These are phyloP conservation scores for Tuber borchii DNA, from an alignment of 495 filamentous ascomycete species.

Conservation along the genomic window DNA sequence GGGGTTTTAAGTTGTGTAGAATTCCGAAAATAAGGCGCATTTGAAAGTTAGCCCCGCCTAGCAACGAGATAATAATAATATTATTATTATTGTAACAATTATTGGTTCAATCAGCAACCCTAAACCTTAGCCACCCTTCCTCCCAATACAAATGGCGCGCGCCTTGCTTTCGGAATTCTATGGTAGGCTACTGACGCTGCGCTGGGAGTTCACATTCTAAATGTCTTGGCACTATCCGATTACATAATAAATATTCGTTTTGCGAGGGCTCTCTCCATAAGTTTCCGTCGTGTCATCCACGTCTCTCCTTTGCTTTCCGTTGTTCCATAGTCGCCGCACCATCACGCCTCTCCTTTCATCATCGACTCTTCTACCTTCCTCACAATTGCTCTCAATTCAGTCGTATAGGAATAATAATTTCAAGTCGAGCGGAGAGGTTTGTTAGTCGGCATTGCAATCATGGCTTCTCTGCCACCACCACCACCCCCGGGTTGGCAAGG, in stretches of 20 bases:
- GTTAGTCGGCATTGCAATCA: constrained; percentile 40
- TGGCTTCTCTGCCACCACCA: constrained; percentile 68
- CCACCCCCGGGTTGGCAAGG: constrained; percentile 55
- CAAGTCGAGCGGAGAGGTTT: neutral
- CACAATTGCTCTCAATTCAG: neutral
- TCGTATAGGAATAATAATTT: neutral
- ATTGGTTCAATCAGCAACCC: no score
- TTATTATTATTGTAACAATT: no score
- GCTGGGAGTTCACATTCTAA: neutral
- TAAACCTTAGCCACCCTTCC: no score
- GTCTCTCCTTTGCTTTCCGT: neutral
- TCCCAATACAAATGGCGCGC: no score
- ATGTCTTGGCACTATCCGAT: neutral
- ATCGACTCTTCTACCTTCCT: constrained; percentile 2
- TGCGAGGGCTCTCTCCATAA: neutral
- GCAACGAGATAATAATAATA: no score
- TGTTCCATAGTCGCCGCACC: neutral
- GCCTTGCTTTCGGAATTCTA: no score
- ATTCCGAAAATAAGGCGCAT: no score
- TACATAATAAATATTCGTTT: neutral
- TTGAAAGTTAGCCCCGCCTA: no score
- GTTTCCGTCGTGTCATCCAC: neutral
- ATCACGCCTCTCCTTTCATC: neutral
- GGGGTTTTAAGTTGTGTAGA: neutral
- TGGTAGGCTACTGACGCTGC: no score